Evolutionary conservation across 2,329 filamentous ascomycete genomes (phyloP).

Genomic region (Phyllachora maydis): DNA sequence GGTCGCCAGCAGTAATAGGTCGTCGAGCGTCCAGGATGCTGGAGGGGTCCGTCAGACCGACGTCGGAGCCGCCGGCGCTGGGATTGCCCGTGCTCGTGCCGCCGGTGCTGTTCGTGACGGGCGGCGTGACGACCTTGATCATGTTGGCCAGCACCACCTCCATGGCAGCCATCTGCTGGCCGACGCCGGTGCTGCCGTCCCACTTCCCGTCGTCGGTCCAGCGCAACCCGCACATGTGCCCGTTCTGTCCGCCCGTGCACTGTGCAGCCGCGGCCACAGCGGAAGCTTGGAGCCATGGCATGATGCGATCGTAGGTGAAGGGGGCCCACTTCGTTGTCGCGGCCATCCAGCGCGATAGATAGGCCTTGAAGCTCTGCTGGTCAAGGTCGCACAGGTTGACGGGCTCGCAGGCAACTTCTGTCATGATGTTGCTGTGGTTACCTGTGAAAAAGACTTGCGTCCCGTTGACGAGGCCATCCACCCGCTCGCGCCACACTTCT

Average conservation of each 20-base stretch:
- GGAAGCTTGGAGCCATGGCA: constrained; percentile 29
- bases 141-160: constrained; percentile 43
- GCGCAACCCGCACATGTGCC: constrained; percentile 36
- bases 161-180: constrained; percentile 51
- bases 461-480: constrained; percentile 33
- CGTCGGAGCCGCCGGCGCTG: constrained; percentile 17
- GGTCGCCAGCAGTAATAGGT: constrained; percentile 38
- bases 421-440: constrained; percentile 33
- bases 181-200: constrained; percentile 40
- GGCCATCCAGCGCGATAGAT: constrained; percentile 39
- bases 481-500: constrained; percentile 32
- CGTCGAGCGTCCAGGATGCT: constrained; percentile 7
- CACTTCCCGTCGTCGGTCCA: constrained; percentile 33
- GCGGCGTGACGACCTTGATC: constrained; percentile 20
- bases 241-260: constrained; percentile 34
- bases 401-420: constrained; percentile 44
- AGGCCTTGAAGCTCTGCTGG: constrained; percentile 43
- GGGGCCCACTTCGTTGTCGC: constrained; percentile 42
- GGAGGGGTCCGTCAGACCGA: constrained; percentile 14
- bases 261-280: constrained; percentile 34
- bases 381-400: constrained; percentile 39
- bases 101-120: constrained; percentile 28
- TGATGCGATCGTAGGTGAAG: constrained; percentile 29
- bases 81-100: constrained; percentile 29
- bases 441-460: constrained; percentile 29